These are phyloP conservation scores for Albatrellus ellisii DNA, from an alignment of 768 basidiomycete genomes.

Conservation along the genomic window DNA sequence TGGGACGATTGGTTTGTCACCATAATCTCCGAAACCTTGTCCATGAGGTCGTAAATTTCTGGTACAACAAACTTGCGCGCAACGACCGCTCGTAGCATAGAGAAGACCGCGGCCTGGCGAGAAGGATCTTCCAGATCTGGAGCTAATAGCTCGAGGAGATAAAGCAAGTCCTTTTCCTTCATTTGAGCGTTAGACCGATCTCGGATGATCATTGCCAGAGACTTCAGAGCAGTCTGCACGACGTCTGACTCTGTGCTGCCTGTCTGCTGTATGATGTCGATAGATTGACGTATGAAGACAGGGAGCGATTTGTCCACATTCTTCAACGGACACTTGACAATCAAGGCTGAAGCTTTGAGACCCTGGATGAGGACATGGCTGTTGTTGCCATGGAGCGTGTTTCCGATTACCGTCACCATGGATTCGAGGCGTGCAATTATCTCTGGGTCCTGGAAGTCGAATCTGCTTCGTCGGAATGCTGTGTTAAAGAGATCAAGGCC, in stretches of 20 bases:
- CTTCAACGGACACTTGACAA: slow-evolving; percentile 76
- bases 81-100: slow-evolving; percentile 83
- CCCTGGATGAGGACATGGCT: slow-evolving; percentile 62
- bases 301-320: slow-evolving; percentile 64
- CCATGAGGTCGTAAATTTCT: slow-evolving; percentile 97
- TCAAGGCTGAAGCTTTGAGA: slow-evolving; percentile 66
- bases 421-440: slow-evolving; percentile 76
- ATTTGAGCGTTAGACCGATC: slow-evolving; percentile 71
- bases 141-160: slow-evolving; percentile 70
- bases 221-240: slow-evolving; percentile 78
- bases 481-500: slow-evolving; percentile 87
- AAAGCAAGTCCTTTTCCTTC: slow-evolving; percentile 81
- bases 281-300: slow-evolving; percentile 71
- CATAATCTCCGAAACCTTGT: slow-evolving; percentile 79
- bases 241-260: slow-evolving; percentile 87
- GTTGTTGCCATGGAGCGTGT: slow-evolving; percentile 79
- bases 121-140: slow-evolving; percentile 87
- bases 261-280: slow-evolving; percentile 67
- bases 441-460: slow-evolving; percentile 68
- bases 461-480: slow-evolving; percentile 72
- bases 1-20: slow-evolving; percentile 86
- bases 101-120: slow-evolving; percentile 77
- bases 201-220: slow-evolving; percentile 81
- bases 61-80: slow-evolving; percentile 86
- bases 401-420: slow-evolving; percentile 79